Evolutionary conservation across 441 rosid genomes (phyloP).

Genomic region (Populus trichocarpa): DNA sequence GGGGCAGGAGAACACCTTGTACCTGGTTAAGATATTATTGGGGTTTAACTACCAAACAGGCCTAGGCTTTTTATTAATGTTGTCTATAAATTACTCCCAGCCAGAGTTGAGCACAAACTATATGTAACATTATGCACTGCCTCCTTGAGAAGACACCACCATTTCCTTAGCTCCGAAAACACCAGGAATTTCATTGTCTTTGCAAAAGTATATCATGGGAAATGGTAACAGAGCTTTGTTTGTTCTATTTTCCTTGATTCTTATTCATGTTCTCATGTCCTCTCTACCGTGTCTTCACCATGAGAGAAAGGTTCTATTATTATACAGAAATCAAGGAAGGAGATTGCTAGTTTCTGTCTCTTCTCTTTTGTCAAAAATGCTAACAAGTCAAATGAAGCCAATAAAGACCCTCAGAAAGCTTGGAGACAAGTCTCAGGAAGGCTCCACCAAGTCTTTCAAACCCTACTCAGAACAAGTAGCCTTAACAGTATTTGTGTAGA

Average conservation of each 20-base stretch:
- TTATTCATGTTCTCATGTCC: constrained; percentile 28
- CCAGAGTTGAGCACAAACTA: constrained; percentile 3
- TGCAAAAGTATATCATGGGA: constrained; percentile 24
- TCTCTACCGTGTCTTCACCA: constrained; percentile 24
- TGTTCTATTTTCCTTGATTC: constrained; percentile 29
- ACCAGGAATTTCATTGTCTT: constrained; percentile 16
- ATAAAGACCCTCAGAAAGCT: constrained; percentile 29
- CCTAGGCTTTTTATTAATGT: not conserved
- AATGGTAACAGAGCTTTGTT: constrained; percentile 22
- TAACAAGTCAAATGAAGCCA: constrained; percentile 29
- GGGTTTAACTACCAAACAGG: not conserved
- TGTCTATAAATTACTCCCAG: not conserved
- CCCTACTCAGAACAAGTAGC: constrained; percentile 51
- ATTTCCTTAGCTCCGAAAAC: constrained; percentile 11
- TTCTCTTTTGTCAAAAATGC: constrained; percentile 24
- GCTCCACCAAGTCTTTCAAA: constrained; percentile 52
- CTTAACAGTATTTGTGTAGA: constrained; percentile 16
- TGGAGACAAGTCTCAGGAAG: constrained; percentile 43
- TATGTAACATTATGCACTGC: constrained; percentile 8
- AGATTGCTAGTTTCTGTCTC: constrained; percentile 35
- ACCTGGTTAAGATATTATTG: constrained; percentile 1
- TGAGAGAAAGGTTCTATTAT: constrained; percentile 21
- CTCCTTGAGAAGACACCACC: constrained; percentile 11
- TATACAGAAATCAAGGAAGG: constrained; percentile 30
- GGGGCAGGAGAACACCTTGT: constrained; percentile 7